Percentiles rank a stretch among this genome's conserved stretches.
These are phyloP conservation scores for Lentinula novae-zelandiae DNA, from an alignment of 1,284 basidiomycete genomes.

Conservation along the genomic window DNA sequence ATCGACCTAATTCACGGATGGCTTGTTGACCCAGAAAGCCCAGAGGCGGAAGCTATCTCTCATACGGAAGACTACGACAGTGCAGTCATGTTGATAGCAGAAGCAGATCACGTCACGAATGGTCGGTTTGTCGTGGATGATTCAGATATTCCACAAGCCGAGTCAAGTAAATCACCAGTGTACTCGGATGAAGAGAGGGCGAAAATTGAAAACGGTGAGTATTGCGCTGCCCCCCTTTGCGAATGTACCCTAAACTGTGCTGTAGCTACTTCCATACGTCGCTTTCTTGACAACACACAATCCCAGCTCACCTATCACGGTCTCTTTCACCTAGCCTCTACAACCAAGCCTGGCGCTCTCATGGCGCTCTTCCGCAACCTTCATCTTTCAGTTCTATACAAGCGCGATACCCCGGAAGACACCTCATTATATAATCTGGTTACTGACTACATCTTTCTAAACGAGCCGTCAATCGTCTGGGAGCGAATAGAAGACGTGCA, in stretches of 20 bases:
- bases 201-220: conserved; percentile 66
- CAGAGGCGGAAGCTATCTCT: conserved; percentile 54
- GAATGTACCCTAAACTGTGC: background rate
- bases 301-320: conserved; percentile 88
- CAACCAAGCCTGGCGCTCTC: conserved; percentile 51
- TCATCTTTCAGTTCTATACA: conserved; percentile 86
- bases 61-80: conserved; percentile 63
- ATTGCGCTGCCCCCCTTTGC: conserved; percentile 5
- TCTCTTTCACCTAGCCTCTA: conserved; percentile 63
- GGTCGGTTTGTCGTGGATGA: conserved; percentile 50
- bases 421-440: conserved; percentile 73
- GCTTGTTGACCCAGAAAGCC: conserved; percentile 77
- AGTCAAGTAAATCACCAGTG: conserved; percentile 24
- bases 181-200: conserved; percentile 47
- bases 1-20: conserved; percentile 87
- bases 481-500: conserved; percentile 87
- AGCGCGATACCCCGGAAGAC: conserved; percentile 32
- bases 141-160: conserved; percentile 15
- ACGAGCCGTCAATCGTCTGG: conserved; percentile 82
- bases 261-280: conserved; percentile 62
- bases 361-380: conserved; percentile 86
- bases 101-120: conserved; percentile 68
- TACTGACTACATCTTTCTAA: conserved; percentile 77
- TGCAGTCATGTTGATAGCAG: conserved; percentile 70
- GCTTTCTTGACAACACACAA: conserved; percentile 68